A percentile compares a stretch with the other conserved stretches of the same genome.
phyloP scores from a whole-genome alignment of 768 basidiomycete species.

The Auriscalpium orientale region DNA sequence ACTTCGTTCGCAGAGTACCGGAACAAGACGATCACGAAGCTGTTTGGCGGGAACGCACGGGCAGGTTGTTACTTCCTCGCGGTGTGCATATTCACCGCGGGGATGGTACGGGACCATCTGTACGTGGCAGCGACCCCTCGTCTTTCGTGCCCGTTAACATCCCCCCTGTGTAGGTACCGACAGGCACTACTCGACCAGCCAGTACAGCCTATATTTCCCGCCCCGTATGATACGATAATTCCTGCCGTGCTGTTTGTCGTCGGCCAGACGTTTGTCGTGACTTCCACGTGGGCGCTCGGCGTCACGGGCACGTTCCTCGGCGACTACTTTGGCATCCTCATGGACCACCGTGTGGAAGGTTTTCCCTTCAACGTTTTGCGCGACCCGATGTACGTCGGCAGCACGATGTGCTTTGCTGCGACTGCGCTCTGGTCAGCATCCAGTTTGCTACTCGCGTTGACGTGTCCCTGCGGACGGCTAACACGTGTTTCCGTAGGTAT shows the following conservation, averaged over 20 bases:
- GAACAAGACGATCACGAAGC: slow-evolving; percentile 80
- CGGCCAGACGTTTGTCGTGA: slow-evolving; percentile 82
- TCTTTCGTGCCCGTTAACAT: not conserved
- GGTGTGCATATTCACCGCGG: slow-evolving; percentile 74
- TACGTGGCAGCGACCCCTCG: slow-evolving; percentile 31
- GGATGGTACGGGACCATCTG: slow-evolving; percentile 81
- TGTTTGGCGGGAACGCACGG: slow-evolving; percentile 67
- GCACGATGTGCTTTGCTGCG: slow-evolving; percentile 83
- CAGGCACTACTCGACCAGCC: slow-evolving; percentile 76
- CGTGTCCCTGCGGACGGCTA: not conserved
- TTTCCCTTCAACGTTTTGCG: slow-evolving; percentile 94
- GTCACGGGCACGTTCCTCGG: slow-evolving; percentile 89
- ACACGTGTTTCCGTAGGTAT: slow-evolving; percentile 42
- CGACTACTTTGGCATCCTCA: slow-evolving; percentile 81
- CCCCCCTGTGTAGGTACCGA: slow-evolving; percentile 50
- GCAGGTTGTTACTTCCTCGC: slow-evolving; percentile 87
- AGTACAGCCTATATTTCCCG: slow-evolving; percentile 51
- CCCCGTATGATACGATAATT: slow-evolving; percentile 52
- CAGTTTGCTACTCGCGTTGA: not conserved
- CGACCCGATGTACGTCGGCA: slow-evolving; percentile 97
- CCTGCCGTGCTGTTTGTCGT: slow-evolving; percentile 53
- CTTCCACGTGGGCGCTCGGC: slow-evolving; percentile 85
- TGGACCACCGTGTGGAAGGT: slow-evolving; percentile 85
- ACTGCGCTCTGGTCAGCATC: slow-evolving; percentile 73
- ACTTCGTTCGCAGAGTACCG: slow-evolving; percentile 47